Evolutionary conservation across 2,329 filamentous ascomycete genomes (phyloP).

Genomic region (Westerdykella ornata): DNA sequence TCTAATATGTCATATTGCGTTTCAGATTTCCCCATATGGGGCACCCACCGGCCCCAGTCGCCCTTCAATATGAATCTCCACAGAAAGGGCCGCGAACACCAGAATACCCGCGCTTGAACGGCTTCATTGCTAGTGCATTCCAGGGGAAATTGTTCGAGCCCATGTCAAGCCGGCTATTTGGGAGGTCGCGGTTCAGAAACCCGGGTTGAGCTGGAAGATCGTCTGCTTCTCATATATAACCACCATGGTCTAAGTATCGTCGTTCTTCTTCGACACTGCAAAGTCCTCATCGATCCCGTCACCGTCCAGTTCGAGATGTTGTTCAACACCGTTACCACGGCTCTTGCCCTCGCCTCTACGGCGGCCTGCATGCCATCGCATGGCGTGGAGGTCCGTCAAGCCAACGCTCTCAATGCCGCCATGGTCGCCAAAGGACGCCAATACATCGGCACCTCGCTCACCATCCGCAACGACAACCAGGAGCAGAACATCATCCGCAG

Average conservation of each 20-base stretch:
- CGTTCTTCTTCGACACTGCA: no score
- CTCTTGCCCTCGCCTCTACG: conserved; percentile 16
- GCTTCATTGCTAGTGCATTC: background rate
- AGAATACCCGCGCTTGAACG: background rate
- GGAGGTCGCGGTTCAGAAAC: background rate
- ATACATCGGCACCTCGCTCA: conserved; percentile 34
- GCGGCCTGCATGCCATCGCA: conserved; percentile 11
- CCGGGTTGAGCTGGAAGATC: background rate
- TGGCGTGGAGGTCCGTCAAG: conserved; percentile 14
- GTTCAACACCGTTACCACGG: conserved; percentile 13
- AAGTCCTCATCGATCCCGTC: no score
- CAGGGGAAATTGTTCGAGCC: background rate
- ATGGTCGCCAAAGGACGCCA: conserved; percentile 21
- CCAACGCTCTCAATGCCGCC: conserved; percentile 16
- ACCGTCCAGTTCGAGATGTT: conserved; percentile 11
- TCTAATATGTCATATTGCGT: background rate
- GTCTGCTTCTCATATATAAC: background rate
- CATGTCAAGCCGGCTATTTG: background rate
- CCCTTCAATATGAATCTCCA: background rate
- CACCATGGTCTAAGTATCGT: no score
- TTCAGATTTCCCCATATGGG: background rate
- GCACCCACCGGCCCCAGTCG: background rate
- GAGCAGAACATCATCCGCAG: conserved; percentile 19
- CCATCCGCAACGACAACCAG: conserved; percentile 29
- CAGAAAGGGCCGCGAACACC: background rate